These are phyloP conservation scores for Tothia fuscella DNA, from an alignment of 2,329 filamentous ascomycete species.

Conservation along the genomic window DNA sequence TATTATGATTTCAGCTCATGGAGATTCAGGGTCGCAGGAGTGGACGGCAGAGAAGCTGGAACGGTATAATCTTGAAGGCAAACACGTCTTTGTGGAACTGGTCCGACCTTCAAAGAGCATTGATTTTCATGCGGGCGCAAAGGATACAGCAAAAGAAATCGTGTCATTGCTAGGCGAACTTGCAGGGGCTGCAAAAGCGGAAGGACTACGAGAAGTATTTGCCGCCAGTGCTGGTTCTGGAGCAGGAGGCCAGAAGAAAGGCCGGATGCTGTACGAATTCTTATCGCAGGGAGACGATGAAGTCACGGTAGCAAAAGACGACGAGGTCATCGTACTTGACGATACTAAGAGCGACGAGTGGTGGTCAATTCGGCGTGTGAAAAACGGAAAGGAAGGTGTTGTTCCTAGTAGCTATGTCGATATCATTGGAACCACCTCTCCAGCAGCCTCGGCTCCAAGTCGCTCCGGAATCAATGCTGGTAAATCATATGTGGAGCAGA, in stretches of 20 bases:
- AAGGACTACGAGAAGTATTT: constrained; percentile 73
- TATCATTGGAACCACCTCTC: constrained; percentile 46
- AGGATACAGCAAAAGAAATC: constrained; percentile 93
- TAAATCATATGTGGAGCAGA: constrained; percentile 64
- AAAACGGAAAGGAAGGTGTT: constrained; percentile 89
- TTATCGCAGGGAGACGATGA: constrained; percentile 94
- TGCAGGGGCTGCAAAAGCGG: constrained; percentile 72
- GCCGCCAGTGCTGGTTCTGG: constrained; percentile 59
- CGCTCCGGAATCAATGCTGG: constrained; percentile 46
- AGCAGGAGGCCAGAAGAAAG: constrained; percentile 57
- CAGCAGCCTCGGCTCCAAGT: constrained; percentile 29
- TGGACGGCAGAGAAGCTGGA: constrained; percentile 92
- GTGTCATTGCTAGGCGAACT: constrained; percentile 79
- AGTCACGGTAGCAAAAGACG: constrained; percentile 78
- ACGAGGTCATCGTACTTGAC: constrained; percentile 84
- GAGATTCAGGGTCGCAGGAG: constrained; percentile 72
- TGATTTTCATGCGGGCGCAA: constrained; percentile 93
- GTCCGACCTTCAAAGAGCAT: constrained; percentile 86
- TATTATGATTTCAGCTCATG: constrained; percentile 85
- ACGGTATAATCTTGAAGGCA: constrained; percentile 96
- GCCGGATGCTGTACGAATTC: constrained; percentile 85
- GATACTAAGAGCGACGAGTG: constrained; percentile 91
- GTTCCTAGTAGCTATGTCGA: constrained; percentile 96
- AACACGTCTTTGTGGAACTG: constrained; percentile 92
- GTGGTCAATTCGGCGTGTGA: constrained; percentile 89